Evolutionary conservation across 495 filamentous ascomycete species (phyloP).

Genomic region (Trichoderma asperelloides): DNA sequence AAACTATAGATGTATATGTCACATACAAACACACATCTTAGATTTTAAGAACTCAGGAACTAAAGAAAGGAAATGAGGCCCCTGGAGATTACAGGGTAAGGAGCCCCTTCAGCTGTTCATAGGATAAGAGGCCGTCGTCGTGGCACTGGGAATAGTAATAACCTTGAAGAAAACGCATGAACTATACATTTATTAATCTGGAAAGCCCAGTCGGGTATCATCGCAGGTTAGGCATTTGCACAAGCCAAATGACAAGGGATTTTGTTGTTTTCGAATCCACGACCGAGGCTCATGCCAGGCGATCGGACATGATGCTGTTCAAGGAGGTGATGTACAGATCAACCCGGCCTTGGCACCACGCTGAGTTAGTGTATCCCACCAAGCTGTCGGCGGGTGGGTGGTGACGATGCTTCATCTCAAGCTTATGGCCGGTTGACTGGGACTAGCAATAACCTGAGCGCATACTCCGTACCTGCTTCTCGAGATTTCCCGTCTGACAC

Average conservation of each 20-base stretch:
- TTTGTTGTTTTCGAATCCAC: not conserved
- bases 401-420: not conserved
- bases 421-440: not conserved
- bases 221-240: not conserved
- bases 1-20: not conserved
- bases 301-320: conserved; percentile 1
- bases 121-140: no score
- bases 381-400: not conserved
- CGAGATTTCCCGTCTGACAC: not conserved
- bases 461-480: not conserved
- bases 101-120: no score
- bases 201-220: not conserved
- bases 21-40: not conserved
- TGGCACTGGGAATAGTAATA: no score
- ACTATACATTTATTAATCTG: not conserved
- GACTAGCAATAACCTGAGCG: not conserved
- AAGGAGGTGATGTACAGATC: not conserved
- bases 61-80: not conserved
- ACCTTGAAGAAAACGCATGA: not conserved
- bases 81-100: not conserved
- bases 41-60: not conserved
- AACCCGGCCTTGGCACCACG: not conserved
- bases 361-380: not conserved
- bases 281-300: not conserved
- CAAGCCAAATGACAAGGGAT: conserved; percentile 3